These are phyloP conservation scores for Excoecaria cochinchinensis DNA, from an alignment of 345 rosid species.

Conservation along the genomic window DNA sequence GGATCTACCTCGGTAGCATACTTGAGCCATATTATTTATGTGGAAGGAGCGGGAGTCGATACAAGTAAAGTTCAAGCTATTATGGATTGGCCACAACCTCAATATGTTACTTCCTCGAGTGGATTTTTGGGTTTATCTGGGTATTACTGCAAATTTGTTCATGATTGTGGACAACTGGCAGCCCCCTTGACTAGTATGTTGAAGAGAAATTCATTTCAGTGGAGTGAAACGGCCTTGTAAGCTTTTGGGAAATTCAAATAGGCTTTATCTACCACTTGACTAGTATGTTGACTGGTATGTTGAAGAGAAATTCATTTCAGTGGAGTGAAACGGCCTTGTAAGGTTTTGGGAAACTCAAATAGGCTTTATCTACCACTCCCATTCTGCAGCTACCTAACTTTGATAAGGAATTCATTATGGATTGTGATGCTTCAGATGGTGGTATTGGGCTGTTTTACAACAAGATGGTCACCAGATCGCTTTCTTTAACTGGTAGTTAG, in stretches of 20 bases:
- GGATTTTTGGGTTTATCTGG: too few species aligned
- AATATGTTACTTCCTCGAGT: too few species aligned
- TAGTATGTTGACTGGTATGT: neutral
- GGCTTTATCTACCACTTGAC: too few species aligned
- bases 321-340: too few species aligned
- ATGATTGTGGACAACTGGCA: neutral
- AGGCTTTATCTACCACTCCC: too few species aligned
- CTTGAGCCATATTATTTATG: neutral
- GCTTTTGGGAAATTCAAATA: too few species aligned
- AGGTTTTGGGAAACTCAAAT: too few species aligned
- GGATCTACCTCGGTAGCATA: neutral
- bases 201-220: too few species aligned
- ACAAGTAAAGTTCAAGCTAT: neutral
- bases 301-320: too few species aligned
- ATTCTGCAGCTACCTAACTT: neutral
- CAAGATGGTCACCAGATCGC: neutral
- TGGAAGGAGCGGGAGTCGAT: neutral
- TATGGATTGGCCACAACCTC: too few species aligned
- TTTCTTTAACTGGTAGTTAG: neutral
- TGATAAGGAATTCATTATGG: neutral
- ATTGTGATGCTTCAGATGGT: neutral
- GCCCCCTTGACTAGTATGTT: neutral
- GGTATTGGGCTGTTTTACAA: neutral
- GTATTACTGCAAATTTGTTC: neutral
- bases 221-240: too few species aligned